Evolutionary conservation across 2,329 filamentous ascomycete genomes (phyloP).

Genomic region (Gliomastix tumulicola): DNA sequence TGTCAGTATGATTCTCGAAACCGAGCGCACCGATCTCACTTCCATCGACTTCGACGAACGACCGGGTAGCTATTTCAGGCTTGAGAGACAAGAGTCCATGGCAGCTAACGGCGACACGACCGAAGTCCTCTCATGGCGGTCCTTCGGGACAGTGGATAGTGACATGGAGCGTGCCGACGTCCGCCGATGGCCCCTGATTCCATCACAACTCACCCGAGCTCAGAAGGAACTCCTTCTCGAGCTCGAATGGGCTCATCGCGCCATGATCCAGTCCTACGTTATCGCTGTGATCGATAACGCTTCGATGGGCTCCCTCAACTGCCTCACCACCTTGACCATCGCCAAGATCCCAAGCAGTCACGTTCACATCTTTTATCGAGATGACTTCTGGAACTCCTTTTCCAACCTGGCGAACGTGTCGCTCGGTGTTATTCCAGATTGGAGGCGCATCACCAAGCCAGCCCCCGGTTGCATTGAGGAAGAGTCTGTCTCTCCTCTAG

Average conservation of each 20-base stretch:
- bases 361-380: constrained; percentile 44
- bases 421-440: constrained; percentile 58
- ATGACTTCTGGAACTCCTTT: constrained; percentile 56
- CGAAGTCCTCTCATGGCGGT: too few relatives aligned
- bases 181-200: constrained; percentile 31
- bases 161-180: not conserved
- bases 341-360: constrained; percentile 58
- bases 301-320: constrained; percentile 34
- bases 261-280: constrained; percentile 61
- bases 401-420: constrained; percentile 46
- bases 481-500: constrained; percentile 38
- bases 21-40: constrained; percentile 20
- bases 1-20: constrained; percentile 23
- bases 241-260: constrained; percentile 61
- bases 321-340: constrained; percentile 53
- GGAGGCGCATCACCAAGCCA: constrained; percentile 50
- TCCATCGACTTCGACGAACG: constrained; percentile 23
- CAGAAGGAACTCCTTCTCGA: constrained; percentile 65
- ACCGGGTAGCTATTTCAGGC: too few relatives aligned
- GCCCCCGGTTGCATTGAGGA: constrained; percentile 43
- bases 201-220: constrained; percentile 47
- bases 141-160: too few relatives aligned
- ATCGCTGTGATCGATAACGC: constrained; percentile 57
- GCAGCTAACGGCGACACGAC: not conserved
- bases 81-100: too few relatives aligned